A percentile compares a stretch with the other conserved stretches of the same genome.
Conservation (phyloP, 2,329 filamentous ascomycete species). For the Fusarium compactum region DNA sequence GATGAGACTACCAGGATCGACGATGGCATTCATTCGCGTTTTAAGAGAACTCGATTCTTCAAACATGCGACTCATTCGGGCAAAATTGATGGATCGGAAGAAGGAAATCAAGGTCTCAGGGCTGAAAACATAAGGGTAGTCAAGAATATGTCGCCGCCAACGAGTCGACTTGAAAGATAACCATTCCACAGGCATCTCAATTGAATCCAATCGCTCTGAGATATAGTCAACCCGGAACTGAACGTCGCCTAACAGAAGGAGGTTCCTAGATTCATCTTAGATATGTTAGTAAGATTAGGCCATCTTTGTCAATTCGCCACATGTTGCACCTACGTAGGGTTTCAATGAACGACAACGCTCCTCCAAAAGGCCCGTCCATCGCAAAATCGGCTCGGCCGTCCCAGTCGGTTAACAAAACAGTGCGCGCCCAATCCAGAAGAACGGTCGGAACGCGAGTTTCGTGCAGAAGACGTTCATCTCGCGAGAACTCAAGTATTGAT, state of each 20-base stretch:
- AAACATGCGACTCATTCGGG: slow-evolving; percentile 83
- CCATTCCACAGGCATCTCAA: slow-evolving; percentile 81
- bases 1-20: slow-evolving; percentile 66
- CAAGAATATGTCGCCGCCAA: slow-evolving; percentile 78
- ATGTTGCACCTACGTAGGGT: slow-evolving; percentile 72
- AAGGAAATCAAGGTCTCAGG: slow-evolving; percentile 79
- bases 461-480: slow-evolving; percentile 65
- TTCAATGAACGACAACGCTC: slow-evolving; percentile 79
- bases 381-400: slow-evolving; percentile 78
- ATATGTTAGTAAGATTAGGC: slow-evolving; percentile 20
- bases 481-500: slow-evolving; percentile 62
- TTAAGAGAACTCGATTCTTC: slow-evolving; percentile 74
- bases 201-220: slow-evolving; percentile 78
- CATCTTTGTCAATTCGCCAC: not conserved
- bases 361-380: slow-evolving; percentile 78
- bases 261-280: slow-evolving; percentile 70
- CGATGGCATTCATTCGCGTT: slow-evolving; percentile 67
- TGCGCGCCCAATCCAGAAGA: slow-evolving; percentile 78
- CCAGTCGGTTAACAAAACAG: slow-evolving; percentile 84
- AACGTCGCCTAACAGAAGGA: slow-evolving; percentile 73
- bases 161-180: slow-evolving; percentile 70
- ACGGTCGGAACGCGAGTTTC: slow-evolving; percentile 68
- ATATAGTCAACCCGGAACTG: slow-evolving; percentile 83
- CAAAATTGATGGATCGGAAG: slow-evolving; percentile 89
- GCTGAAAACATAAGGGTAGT: slow-evolving; percentile 84